Percentiles rank a stretch among this genome's conserved stretches.
These are phyloP conservation scores for Globisporangium radiosum DNA, from an alignment of 352 stramenopile genomes.

Conservation along the genomic window DNA sequence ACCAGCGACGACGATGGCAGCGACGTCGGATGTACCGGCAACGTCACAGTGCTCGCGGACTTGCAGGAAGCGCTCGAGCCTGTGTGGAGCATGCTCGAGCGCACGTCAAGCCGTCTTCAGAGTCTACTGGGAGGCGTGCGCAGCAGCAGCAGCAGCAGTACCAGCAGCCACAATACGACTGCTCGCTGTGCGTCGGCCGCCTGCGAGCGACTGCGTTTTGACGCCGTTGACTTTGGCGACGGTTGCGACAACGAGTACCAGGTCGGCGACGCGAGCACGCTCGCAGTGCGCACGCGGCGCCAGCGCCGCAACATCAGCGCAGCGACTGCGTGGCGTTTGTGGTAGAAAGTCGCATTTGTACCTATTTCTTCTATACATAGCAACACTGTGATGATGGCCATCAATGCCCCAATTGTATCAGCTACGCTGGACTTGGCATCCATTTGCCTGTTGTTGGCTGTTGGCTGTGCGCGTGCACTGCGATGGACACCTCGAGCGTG, in stretches of 20 bases:
- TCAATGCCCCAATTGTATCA: too few species aligned
- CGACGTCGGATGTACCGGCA: constrained; percentile 1
- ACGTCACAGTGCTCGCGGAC: constrained; percentile 10
- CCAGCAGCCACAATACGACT: background rate
- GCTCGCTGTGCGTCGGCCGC: background rate
- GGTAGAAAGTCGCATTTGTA: background rate
- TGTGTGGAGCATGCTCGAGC: constrained; percentile 6
- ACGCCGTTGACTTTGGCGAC: background rate
- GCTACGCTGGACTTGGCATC: background rate
- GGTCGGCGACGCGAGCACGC: background rate
- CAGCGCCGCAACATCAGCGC: constrained; percentile 9
- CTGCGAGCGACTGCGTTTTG: constrained; percentile 4
- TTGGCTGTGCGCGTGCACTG: background rate
- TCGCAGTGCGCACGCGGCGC: constrained; percentile 13
- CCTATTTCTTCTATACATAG: background rate
- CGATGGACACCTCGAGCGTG: background rate
- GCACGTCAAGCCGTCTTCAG: constrained; percentile 10
- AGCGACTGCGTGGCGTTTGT: constrained; percentile 7
- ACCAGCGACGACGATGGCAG: background rate
- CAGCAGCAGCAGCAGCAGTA: background rate
- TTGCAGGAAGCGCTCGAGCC: constrained; percentile 10
- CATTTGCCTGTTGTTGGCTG: background rate
- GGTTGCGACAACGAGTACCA: background rate
- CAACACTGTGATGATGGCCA: background rate
- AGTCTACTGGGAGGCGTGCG: background rate